Evolutionary conservation across 2,329 filamentous ascomycete genomes (phyloP).

Genomic region (Ophiostoma quercus): DNA sequence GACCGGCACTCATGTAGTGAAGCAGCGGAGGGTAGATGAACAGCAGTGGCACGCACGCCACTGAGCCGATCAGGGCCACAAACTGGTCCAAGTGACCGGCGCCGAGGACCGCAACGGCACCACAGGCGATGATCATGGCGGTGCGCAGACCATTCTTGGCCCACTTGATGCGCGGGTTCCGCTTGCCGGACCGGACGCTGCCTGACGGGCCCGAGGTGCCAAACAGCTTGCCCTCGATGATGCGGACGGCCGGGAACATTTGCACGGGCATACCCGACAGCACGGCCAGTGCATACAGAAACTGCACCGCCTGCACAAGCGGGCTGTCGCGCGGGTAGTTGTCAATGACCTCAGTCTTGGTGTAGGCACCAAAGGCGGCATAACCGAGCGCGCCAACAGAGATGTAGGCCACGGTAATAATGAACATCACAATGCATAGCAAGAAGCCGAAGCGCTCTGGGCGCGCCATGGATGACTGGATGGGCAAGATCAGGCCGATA

Average conservation of each 20-base stretch:
- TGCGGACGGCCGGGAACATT: constrained; percentile 67
- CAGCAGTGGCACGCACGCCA: constrained; percentile 69
- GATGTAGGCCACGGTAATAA: constrained; percentile 68
- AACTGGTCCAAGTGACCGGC: constrained; percentile 68
- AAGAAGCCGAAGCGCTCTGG: constrained; percentile 62
- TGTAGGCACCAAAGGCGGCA: constrained; percentile 63
- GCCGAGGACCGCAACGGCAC: constrained; percentile 56
- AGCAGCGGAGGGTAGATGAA: constrained; percentile 71
- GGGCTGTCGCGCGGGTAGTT: constrained; percentile 67
- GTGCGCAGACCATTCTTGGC: constrained; percentile 66
- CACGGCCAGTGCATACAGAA: constrained; percentile 67
- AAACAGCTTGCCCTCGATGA: constrained; percentile 63
- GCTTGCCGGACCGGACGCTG: constrained; percentile 57
- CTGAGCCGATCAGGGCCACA: constrained; percentile 66
- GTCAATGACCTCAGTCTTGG: constrained; percentile 68
- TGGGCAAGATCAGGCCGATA: constrained; percentile 70
- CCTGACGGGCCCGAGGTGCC: constrained; percentile 34
- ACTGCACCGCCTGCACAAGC: constrained; percentile 71
- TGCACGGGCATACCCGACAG: constrained; percentile 70
- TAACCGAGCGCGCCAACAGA: constrained; percentile 69
- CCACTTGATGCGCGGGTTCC: constrained; percentile 62
- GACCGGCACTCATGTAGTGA: constrained; percentile 63
- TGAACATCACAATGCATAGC: constrained; percentile 63
- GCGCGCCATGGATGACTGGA: constrained; percentile 68
- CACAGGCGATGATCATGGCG: constrained; percentile 52